Conservation (phyloP, 257 asterid species). For the Nicotiana obtusifolia region DNA sequence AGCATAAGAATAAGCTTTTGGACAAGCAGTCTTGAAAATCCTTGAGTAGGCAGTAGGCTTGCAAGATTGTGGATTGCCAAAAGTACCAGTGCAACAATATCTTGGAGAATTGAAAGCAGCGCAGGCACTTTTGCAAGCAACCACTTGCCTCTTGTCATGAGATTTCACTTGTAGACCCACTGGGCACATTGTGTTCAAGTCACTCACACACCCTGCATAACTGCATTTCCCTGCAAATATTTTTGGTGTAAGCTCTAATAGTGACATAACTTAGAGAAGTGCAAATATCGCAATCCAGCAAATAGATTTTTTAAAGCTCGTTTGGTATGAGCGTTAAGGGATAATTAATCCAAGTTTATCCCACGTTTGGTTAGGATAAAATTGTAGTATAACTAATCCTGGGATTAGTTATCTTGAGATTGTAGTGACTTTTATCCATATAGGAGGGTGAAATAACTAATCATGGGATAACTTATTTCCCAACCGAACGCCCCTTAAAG, state of each 20-base stretch:
- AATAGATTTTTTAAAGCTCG: neutral
- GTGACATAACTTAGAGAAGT: neutral
- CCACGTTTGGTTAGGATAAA: too few species aligned
- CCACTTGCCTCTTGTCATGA: conserved; percentile 63
- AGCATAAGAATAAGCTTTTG: conserved; percentile 93
- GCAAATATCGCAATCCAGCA: neutral
- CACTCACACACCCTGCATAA: conserved; percentile 88
- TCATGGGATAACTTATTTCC: too few species aligned
- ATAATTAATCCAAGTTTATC: too few species aligned
- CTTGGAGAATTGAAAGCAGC: conserved; percentile 84
- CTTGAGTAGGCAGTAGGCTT: conserved; percentile 92
- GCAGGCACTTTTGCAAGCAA: conserved; percentile 92
- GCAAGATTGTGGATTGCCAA: conserved; percentile 78
- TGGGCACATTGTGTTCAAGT: conserved; percentile 83
- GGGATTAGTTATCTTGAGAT: too few species aligned
- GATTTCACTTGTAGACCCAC: conserved; percentile 91
- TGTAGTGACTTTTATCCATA: too few species aligned
- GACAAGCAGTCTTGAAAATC: conserved; percentile 88
- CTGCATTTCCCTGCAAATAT: conserved; percentile 61
- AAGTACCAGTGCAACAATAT: conserved; percentile 90
- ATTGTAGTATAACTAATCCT: too few species aligned
- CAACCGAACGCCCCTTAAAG: too few species aligned
- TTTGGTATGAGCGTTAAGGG: too few species aligned
- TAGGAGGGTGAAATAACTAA: too few species aligned
- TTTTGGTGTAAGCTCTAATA: neutral